Base-by-base conservation (phyloP, 441 rosid genomes). In the Euphorbia celastroides region DNA sequence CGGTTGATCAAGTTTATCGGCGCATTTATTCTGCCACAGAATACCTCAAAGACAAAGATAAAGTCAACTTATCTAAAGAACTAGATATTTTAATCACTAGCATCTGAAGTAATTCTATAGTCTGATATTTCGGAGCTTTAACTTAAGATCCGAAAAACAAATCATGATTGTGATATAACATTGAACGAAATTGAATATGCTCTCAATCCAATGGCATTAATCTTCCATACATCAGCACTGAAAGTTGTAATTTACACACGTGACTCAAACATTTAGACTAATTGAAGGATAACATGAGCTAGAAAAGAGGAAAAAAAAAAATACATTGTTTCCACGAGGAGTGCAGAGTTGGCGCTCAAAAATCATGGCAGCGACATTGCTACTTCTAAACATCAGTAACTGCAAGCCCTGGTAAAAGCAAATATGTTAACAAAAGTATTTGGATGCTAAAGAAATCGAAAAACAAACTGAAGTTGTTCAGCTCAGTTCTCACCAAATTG, bases 281-380 rank as follows among this genome's bases (percentile, higher is more conserved):
- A 48, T 17, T 48, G 52, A 30, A 23, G 34, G 7, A 38, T 27
- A 12, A 28, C 30, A 66, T 31, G 36, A 38, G 7, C 56, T 34
- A 20, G 7, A 32, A 54, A 67, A 36, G 54, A 70, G 9, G n/a
- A 5, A 27, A 41, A 63, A 58, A 61, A 27, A 19, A 20, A 67
- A 36, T 86, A 82, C 92, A 68, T 83, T 84, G 46, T 97, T 90
- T 62, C 96, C 93, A 5, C 92, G 76, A 67, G 95, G 84, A 70
- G 79, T 72, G 36, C 82, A 81, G 74, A 88, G 82, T 81, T 94
- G 97, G 60, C 99, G 93, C 69, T 90, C 96, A 72, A 94, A 94
- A 73, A 92, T 81, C 86, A 96, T 82, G 78, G 92, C 82, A 70
- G 81, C 79, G 64, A 94, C 81, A 83, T 92, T 94, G 79, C 74